These are phyloP conservation scores for Phylloporus arenicola DNA, from an alignment of 768 basidiomycete genomes.

Conservation along the genomic window DNA sequence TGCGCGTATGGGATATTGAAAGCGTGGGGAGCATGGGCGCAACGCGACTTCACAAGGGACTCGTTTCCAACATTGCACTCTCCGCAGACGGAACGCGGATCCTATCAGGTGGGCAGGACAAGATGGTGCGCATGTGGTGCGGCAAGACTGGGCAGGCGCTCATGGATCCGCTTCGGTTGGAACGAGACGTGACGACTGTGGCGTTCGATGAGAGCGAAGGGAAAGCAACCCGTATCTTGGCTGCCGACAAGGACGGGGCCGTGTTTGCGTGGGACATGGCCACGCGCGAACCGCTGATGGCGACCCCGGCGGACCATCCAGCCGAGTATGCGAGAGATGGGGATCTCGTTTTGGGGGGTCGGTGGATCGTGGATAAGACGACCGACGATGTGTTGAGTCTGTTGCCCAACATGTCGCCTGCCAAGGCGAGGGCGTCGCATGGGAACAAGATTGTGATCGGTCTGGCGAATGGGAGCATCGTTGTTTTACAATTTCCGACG, in stretches of 20 bases:
- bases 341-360: constrained; percentile 13
- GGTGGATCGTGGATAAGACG: constrained; percentile 23
- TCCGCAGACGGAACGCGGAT: constrained; percentile 25
- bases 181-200: constrained; percentile 16
- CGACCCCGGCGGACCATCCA: constrained; percentile 20
- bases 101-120: constrained; percentile 28
- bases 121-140: constrained; percentile 29
- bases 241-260: constrained; percentile 16
- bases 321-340: constrained; percentile 1
- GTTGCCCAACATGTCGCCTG: constrained; percentile 28
- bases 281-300: constrained; percentile 17
- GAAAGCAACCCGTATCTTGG: constrained; percentile 15
- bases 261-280: constrained; percentile 26
- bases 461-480: constrained; percentile 25
- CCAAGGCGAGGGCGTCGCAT: constrained; percentile 18
- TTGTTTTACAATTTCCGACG: constrained; percentile 23
- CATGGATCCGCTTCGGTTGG: constrained; percentile 17
- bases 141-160: constrained; percentile 17
- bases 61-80: constrained; percentile 25
- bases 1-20: constrained; percentile 31
- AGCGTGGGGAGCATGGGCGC: constrained; percentile 25
- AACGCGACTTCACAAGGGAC: constrained; percentile 23
- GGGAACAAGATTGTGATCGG: constrained; percentile 24
- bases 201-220: constrained; percentile 17
- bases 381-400: constrained; percentile 13